A percentile compares a stretch with the other conserved stretches of the same genome.
Conservation (phyloP, 1,284 basidiomycete species). For the Melampsora larici-populina region DNA sequence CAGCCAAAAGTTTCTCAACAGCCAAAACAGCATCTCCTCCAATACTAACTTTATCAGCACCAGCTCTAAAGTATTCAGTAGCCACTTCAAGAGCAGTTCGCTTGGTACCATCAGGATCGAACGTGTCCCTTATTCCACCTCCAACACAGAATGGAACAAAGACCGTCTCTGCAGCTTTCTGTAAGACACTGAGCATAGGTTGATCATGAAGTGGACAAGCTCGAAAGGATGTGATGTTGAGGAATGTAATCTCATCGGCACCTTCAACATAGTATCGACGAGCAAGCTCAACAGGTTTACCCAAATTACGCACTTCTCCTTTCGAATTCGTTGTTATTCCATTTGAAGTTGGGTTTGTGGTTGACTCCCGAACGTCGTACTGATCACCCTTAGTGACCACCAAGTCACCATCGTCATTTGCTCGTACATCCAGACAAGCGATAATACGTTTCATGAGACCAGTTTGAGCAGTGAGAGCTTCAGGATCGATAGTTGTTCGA, state of each 20-base stretch:
- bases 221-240: slow-evolving; percentile 99
- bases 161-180: slow-evolving; percentile 79
- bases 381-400: slow-evolving; percentile 99
- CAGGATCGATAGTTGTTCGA: slow-evolving; percentile 1
- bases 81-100: slow-evolving; percentile 89
- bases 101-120: slow-evolving; percentile 89
- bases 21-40: slow-evolving; percentile 56
- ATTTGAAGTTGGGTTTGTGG: slow-evolving; percentile 55
- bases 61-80: slow-evolving; percentile 90
- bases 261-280: slow-evolving; percentile 80
- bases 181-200: slow-evolving; percentile 95
- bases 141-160: slow-evolving; percentile 99
- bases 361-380: slow-evolving; percentile 86
- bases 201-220: slow-evolving; percentile 91
- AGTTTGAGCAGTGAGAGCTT: slow-evolving; percentile 55
- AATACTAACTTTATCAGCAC: slow-evolving; percentile 90
- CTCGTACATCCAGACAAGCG: slow-evolving; percentile 95
- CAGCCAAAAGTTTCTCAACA: slow-evolving; percentile 35
- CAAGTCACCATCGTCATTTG: slow-evolving; percentile 89
- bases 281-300: slow-evolving; percentile 92
- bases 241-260: slow-evolving; percentile 93
- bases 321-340: slow-evolving; percentile 47
- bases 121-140: slow-evolving; percentile 92
- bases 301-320: slow-evolving; percentile 87
- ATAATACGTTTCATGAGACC: slow-evolving; percentile 89